Conservation (phyloP, 2,329 filamentous ascomycete species). For the Aspergillus glaucus region DNA sequence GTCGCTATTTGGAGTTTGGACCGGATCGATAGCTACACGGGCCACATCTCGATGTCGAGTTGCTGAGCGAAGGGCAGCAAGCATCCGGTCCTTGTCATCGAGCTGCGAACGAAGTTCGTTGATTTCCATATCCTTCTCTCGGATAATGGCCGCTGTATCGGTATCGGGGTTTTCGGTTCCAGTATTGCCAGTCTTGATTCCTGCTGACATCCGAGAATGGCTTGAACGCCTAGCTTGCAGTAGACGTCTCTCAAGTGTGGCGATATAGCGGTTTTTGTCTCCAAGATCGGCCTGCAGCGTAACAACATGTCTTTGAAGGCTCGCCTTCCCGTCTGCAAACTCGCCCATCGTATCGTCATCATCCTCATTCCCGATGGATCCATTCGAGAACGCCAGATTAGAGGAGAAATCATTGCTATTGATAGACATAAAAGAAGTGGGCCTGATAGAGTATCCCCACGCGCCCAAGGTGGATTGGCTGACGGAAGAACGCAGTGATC, state of each 20-base stretch:
- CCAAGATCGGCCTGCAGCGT: slow-evolving; percentile 89
- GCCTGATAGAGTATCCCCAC: slow-evolving; percentile 51
- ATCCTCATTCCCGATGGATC: slow-evolving; percentile 35
- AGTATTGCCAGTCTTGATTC: slow-evolving; percentile 59
- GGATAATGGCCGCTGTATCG: slow-evolving; percentile 64
- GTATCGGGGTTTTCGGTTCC: slow-evolving; percentile 75
- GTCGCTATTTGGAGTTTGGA: slow-evolving; percentile 19
- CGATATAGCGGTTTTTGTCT: slow-evolving; percentile 97
- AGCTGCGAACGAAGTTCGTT: slow-evolving; percentile 79
- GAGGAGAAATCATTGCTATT: slow-evolving; percentile 34
- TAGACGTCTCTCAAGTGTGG: slow-evolving; percentile 84
- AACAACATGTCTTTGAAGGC: slow-evolving; percentile 74
- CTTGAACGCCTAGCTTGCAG: slow-evolving; percentile 85
- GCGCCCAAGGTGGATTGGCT: slow-evolving; percentile 54
- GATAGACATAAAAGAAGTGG: slow-evolving; percentile 61
- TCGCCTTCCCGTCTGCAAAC: slow-evolving; percentile 79
- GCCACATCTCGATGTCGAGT: slow-evolving; percentile 80
- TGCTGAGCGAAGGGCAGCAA: slow-evolving; percentile 75
- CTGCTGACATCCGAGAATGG: slow-evolving; percentile 77
- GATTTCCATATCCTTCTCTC: slow-evolving; percentile 90
- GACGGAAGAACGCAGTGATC: slow-evolving; percentile 63
- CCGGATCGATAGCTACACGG: slow-evolving; percentile 47
- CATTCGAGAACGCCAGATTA: slow-evolving; percentile 24
- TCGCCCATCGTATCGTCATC: slow-evolving; percentile 71
- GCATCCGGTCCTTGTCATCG: slow-evolving; percentile 93